Evolutionary conservation across 352 stramenopile genomes (phyloP), one percentile per base, ranked within the genome.

Genomic region (Pythium periplocum): DNA sequence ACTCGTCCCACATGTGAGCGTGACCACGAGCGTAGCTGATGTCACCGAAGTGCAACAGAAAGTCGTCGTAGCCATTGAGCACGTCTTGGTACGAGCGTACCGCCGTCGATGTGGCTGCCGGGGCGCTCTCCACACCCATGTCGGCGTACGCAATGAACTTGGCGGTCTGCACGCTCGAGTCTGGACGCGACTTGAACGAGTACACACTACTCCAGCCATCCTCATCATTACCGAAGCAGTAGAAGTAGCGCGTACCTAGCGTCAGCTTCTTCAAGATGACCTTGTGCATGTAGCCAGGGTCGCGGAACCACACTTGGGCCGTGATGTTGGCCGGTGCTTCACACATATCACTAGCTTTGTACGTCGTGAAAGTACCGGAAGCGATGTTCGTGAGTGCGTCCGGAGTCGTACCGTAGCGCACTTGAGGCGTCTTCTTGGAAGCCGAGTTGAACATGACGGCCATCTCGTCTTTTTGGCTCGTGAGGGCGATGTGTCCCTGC

Each of bases 111-210:
- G 47, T 63, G 0, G 61, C 62, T 0, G 61, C 46, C 4, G 59
- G 67, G 1, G 65, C 57, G n/a, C 59, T 58, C 41, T 87, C 71
- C 3, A 83, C 75, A 17, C 79, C 83, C 83, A 93, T 93, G 48
- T 93, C 83, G 3, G 67, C 83, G 52, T 93, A 93, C 39, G 80
- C 83, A 33, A 91, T 75, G 51, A 91, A 93, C 53, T 91, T 91
- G 54, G 71, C 61, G 3, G 45, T 53, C 11, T 59, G 55, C 7
- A 40, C 26, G 12, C 12, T 34, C 8, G 45, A 38, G 26, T 56
- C 45, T 1, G 66, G 66, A 34, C 62, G 60, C 42, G 71, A 82
- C 54, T 71, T 59, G 52, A 93, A 90, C 31, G 77, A 86, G 53
- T 77, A 77, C 4, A 87, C 50, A 4, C 53, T 57, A 50, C 82